These are phyloP conservation scores for Cladosporium austrohemisphaericum DNA, from an alignment of 2,329 filamentous ascomycete genomes.

Conservation along the genomic window DNA sequence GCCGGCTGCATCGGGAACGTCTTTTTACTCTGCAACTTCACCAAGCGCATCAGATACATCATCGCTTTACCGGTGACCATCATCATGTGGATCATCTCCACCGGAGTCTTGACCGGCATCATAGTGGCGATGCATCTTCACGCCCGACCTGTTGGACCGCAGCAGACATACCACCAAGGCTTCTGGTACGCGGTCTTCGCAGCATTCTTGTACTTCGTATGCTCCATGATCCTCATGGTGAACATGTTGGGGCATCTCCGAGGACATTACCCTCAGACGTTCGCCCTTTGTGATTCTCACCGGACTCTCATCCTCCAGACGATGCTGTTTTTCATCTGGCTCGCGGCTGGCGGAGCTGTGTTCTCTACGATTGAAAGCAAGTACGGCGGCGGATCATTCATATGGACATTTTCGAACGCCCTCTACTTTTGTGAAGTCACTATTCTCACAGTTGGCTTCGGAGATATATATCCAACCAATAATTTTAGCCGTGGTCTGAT, in stretches of 20 bases:
- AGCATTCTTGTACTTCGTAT: slow-evolving; percentile 73
- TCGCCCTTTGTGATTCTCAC: slow-evolving; percentile 73
- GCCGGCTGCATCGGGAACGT: slow-evolving; percentile 75
- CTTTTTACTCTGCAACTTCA: slow-evolving; percentile 84
- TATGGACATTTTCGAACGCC: slow-evolving; percentile 72
- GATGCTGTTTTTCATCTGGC: slow-evolving; percentile 77
- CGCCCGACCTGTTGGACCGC: slow-evolving; percentile 44
- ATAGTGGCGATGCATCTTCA: slow-evolving; percentile 65
- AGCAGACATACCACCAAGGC: slow-evolving; percentile 68
- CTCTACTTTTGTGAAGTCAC: slow-evolving; percentile 66
- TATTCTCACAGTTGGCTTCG: slow-evolving; percentile 59
- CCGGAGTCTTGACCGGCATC: slow-evolving; percentile 61
- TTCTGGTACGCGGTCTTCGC: slow-evolving; percentile 85
- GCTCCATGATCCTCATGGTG: slow-evolving; percentile 69
- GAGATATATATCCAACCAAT: slow-evolving; percentile 56
- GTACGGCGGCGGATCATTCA: slow-evolving; percentile 33
- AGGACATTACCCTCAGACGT: slow-evolving; percentile 74
- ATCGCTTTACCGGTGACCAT: slow-evolving; percentile 82
- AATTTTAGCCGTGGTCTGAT: slow-evolving; percentile 65
- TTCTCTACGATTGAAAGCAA: slow-evolving; percentile 64
- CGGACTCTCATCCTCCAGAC: slow-evolving; percentile 88
- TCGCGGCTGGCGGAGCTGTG: slow-evolving; percentile 71
- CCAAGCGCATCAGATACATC: slow-evolving; percentile 71
- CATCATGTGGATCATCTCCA: slow-evolving; percentile 67
- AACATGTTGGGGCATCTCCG: slow-evolving; percentile 76